Percentiles rank a stretch among this genome's conserved stretches.
These are phyloP conservation scores for Cytospora chrysosperma DNA, from an alignment of 2,329 filamentous ascomycete genomes.

Conservation along the genomic window DNA sequence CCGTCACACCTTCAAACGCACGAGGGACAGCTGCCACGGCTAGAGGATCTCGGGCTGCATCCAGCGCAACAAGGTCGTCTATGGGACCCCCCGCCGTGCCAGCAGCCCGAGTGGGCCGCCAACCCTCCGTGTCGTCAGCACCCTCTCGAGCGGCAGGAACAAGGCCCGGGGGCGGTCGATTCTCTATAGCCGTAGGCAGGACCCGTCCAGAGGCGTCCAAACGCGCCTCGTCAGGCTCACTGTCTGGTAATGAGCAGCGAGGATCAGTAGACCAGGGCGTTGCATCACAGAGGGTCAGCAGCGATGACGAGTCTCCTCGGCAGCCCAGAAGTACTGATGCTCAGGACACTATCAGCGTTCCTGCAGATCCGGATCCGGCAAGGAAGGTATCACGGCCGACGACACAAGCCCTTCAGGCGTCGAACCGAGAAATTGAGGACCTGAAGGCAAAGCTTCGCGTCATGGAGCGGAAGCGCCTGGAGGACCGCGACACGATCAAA, in stretches of 20 bases:
- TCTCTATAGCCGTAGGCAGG: conserved; percentile 40
- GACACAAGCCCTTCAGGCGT: conserved; percentile 33
- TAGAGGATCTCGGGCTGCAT: conserved; percentile 50
- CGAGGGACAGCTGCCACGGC: conserved; percentile 46
- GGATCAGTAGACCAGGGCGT: conserved; percentile 35
- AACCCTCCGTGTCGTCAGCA: conserved; percentile 45
- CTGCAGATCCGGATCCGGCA: conserved; percentile 34
- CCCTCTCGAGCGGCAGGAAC: conserved; percentile 33
- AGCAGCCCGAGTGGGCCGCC: conserved; percentile 42
- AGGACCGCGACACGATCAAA: conserved; percentile 84
- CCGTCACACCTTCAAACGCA: conserved; percentile 61
- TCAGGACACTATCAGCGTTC: conserved; percentile 49
- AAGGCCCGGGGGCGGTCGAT: conserved; percentile 42
- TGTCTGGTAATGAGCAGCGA: conserved; percentile 40
- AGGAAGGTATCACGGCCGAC: conserved; percentile 26
- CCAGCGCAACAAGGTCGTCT: conserved; percentile 56
- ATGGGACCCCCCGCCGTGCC: conserved; percentile 66
- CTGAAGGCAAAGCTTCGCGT: conserved; percentile 84
- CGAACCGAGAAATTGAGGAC: conserved; percentile 74
- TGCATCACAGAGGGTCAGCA: conserved; percentile 47
- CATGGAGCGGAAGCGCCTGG: conserved; percentile 80
- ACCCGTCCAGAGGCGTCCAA: conserved; percentile 35
- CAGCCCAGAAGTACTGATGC: conserved; percentile 49
- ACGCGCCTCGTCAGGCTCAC: conserved; percentile 36
- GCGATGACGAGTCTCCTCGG: conserved; percentile 50